These are phyloP conservation scores for Grigorovia humatica DNA, from an alignment of 805 yeast species.

Conservation along the genomic window DNA sequence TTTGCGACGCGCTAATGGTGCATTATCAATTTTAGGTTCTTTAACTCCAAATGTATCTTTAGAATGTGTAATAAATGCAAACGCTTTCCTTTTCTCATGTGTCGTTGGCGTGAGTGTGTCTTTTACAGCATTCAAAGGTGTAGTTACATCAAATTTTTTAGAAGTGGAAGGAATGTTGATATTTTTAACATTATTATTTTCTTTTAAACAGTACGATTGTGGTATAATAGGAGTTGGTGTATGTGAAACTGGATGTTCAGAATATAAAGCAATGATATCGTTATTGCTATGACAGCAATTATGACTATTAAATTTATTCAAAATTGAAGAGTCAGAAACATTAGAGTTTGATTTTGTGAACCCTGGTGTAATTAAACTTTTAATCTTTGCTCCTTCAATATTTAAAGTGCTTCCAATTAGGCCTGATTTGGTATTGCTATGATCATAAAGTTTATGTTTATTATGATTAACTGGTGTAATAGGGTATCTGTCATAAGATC, in stretches of 20 bases:
- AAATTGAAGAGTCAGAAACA: not conserved
- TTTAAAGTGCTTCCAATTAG: not conserved
- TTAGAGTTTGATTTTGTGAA: not conserved
- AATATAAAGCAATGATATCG: not conserved
- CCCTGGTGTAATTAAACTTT: not conserved
- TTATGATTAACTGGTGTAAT: not conserved
- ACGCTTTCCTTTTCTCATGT: constrained; percentile 32
- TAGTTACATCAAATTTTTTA: constrained; percentile 17
- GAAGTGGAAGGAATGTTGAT: not conserved
- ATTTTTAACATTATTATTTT: constrained; percentile 2
- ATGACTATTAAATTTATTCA: not conserved
- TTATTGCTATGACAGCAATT: not conserved
- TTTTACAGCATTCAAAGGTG: constrained; percentile 27
- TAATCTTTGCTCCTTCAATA: not conserved
- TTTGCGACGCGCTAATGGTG: constrained; percentile 87
- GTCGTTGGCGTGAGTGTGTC: constrained; percentile 25
- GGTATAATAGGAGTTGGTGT: constrained; percentile 3
- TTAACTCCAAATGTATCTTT: constrained; percentile 77
- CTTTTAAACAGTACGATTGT: constrained; percentile 7
- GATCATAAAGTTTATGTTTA: not conserved
- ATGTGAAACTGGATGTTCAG: not conserved
- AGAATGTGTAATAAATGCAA: constrained; percentile 90
- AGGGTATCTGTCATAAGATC: not conserved
- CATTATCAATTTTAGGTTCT: constrained; percentile 79
- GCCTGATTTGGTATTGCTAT: not conserved